Evolutionary conservation across 768 basidiomycete genomes (phyloP).

Genomic region (Leccinum uliginosum): DNA sequence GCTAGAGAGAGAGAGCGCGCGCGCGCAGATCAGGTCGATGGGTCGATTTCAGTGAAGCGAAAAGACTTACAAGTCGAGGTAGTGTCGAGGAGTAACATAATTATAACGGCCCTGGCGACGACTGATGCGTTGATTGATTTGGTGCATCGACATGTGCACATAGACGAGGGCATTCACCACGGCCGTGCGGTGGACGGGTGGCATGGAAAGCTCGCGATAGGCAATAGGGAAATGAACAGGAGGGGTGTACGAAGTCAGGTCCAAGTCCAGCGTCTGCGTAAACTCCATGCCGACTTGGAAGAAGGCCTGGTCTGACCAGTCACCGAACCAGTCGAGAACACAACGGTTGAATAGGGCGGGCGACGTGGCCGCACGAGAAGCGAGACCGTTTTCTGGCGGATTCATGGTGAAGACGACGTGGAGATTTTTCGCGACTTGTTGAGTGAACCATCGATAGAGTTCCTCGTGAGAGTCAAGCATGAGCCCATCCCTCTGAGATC

Average conservation of each 20-base stretch:
- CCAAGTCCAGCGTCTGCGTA: constrained; percentile 90
- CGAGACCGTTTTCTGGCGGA: constrained; percentile 92
- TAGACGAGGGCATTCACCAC: constrained; percentile 92
- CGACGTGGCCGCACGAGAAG: constrained; percentile 95
- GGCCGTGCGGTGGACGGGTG: constrained; percentile 87
- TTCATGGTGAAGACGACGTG: constrained; percentile 99
- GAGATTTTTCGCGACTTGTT: constrained; percentile 95
- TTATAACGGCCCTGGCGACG: constrained; percentile 94
- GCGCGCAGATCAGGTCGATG: constrained; percentile 2
- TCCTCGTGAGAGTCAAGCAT: constrained; percentile 99
- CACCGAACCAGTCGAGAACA: constrained; percentile 99
- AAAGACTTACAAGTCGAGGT: constrained; percentile 89
- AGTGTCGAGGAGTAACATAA: constrained; percentile 96
- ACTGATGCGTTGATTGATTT: constrained; percentile 84
- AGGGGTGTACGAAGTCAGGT: constrained; percentile 74
- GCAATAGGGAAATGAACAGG: constrained; percentile 85
- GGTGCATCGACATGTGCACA: constrained; percentile 86
- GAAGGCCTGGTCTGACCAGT: constrained; percentile 98
- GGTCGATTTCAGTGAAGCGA: not conserved
- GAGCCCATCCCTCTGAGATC: constrained; percentile 93
- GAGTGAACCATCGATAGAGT: constrained; percentile 97
- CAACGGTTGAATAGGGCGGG: constrained; percentile 99
- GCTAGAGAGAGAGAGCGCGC: constrained; percentile 38
- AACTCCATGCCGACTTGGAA: constrained; percentile 98
- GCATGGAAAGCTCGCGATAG: constrained; percentile 77